Evolutionary conservation across 208 protist genomes (phyloP), one percentile per base, ranked within the genome.

Genomic region (Tritrichomonas foetus): DNA sequence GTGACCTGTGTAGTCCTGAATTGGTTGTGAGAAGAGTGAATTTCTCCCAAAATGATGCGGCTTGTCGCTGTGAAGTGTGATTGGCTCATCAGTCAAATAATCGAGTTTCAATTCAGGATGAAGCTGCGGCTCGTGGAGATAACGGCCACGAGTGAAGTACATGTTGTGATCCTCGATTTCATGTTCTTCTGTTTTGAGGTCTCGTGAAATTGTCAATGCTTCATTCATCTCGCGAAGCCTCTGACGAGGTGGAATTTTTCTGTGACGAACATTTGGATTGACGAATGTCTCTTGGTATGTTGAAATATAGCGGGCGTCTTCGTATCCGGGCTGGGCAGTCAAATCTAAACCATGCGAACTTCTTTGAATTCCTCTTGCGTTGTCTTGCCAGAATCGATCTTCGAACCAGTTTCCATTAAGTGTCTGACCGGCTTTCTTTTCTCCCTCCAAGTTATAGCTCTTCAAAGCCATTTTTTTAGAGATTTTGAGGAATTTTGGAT

Each of bases 341-440:
- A n/a, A n/a, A n/a, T n/a, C n/a, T n/a, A n/a, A n/a, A n/a, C n/a
- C n/a, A n/a, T n/a, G n/a, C n/a, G n/a, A n/a, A n/a, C n/a, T n/a
- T n/a, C n/a, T 82, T 44, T 82, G 47, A 25, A 50, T 82, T 50
- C 50, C 41, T n/a, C 11, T 14, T 33, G 27, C 41, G 25, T 49
- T 9, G n/a, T 1, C 41, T 41, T 44, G 69, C 8, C 22, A 22
- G 47, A 50, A 33, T 8, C 74, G 74, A 20, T 82, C 74, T 82
- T 82, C 74, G 50, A 50, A 82, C 74, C 74, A 82, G 41, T 82
- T 82, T 36, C 74, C 74, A 25, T 50, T 50, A 20, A 82, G 41
- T 11, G 74, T 82, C 74, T n/a, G n/a, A n/a, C n/a, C n/a, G n/a
- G n/a, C n/a, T n/a, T n/a, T n/a, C n/a, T 82, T 82, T n/a, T 36